Base-by-base conservation (phyloP, 2,329 filamentous ascomycete species). In the Ambrosiella beaveri region DNA sequence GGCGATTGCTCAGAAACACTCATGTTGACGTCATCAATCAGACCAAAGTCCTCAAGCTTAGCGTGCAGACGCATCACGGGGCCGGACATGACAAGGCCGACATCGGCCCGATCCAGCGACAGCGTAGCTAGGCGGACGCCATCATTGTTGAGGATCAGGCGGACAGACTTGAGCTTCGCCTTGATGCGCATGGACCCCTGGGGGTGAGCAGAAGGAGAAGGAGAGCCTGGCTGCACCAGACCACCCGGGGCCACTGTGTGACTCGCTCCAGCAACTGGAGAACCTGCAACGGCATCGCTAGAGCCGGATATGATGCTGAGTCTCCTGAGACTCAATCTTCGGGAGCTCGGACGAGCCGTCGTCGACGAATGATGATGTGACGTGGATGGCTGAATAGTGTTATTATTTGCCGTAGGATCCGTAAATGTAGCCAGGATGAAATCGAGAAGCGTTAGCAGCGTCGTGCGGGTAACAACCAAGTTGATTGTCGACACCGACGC, bases 81-180 rank as follows among this genome's bases (percentile, higher is more conserved):
- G 45, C 86, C 89, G 55, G 86, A 81, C 3, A 98, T 74, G 71
- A 95, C 95, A 6, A 98, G 84, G 1, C 87, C 87, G 39, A 96
- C 85, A 66, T 96, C 87, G 1, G 90, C 93, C 61, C 93, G 91
- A 63, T 88, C 94, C 65, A 99, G 81, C 57, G 89, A 93, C 15
- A 98, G 71, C 0, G 93, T 98, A 36, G 93, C 93, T 36, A 99
- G 77, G 35, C 93, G 82, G 59, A 97, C 94, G 0, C 93, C 93
- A 68, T 99, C 94, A 63, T 98, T 97, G 68, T 99, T 99, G 58
- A 99, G 75, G 62, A 98, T 91, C 36, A 98, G 76, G 1, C 88
- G 82, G 62, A 99, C 95, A 72, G 86, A 90, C 72, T 95, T 94
- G 62, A 99, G 73, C 62, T 96, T 85, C 47, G 94, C 84, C 69